Conservation (phyloP, 495 filamentous ascomycete species). For the Parachaetomium inaequale region DNA sequence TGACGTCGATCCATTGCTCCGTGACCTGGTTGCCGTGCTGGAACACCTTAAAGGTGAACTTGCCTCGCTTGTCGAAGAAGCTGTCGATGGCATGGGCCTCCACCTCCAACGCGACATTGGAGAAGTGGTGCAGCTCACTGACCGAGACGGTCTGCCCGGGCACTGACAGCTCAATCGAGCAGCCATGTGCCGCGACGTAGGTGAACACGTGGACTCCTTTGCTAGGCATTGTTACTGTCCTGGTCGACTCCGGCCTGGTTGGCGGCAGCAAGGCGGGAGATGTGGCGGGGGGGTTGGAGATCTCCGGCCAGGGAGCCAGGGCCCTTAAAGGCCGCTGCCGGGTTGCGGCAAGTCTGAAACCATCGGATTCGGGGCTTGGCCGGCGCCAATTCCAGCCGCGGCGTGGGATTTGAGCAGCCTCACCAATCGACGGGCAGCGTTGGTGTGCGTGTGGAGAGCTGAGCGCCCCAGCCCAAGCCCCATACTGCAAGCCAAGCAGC, state of each 20-base stretch:
- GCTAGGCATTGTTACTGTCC: constrained; percentile 43
- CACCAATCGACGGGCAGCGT: constrained; percentile 2
- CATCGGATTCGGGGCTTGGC: background rate
- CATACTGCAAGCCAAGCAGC: background rate
- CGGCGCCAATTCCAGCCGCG: constrained; percentile 7
- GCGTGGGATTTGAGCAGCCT: background rate
- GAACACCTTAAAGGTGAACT: constrained; percentile 46
- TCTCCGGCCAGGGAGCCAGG: background rate
- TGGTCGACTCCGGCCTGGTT: background rate
- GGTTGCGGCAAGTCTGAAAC: background rate
- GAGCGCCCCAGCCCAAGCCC: background rate
- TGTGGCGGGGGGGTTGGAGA: constrained; percentile 1
- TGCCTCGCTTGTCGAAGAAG: constrained; percentile 45
- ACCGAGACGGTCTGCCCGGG: constrained; percentile 37
- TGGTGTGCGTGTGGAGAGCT: background rate
- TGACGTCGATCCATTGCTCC: constrained; percentile 45
- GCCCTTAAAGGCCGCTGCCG: background rate
- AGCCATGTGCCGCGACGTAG: constrained; percentile 46
- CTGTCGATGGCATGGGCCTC: constrained; percentile 42
- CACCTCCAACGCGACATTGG: constrained; percentile 44
- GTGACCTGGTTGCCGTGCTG: constrained; percentile 37
- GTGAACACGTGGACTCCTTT: constrained; percentile 48
- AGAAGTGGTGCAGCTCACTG: constrained; percentile 35
- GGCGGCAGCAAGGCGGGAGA: background rate
- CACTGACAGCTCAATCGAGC: constrained; percentile 45